Evolutionary conservation across 2,329 filamentous ascomycete species (phyloP).

Genomic region (Microdochium paspali): DNA sequence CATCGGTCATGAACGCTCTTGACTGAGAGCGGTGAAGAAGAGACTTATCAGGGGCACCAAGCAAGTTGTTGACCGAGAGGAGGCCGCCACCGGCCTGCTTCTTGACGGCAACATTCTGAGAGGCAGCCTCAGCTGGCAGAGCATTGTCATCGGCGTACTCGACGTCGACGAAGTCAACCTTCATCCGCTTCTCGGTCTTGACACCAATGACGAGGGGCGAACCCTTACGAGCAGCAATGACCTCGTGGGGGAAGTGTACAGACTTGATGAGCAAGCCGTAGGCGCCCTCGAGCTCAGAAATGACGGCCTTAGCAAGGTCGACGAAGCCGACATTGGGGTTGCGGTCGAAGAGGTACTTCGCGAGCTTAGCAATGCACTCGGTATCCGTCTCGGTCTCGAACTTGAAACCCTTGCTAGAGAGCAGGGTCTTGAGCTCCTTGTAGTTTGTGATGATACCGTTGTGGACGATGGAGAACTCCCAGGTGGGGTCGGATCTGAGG

Average conservation of each 20-base stretch:
- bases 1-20: constrained; percentile 96
- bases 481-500: constrained; percentile 79
- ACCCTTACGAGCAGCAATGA: constrained; percentile 96
- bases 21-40: constrained; percentile 97
- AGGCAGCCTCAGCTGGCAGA: constrained; percentile 86
- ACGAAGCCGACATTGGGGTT: constrained; percentile 94
- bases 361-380: constrained; percentile 97
- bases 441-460: constrained; percentile 99
- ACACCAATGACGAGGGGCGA: constrained; percentile 96
- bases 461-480: constrained; percentile 97
- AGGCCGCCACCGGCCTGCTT: constrained; percentile 61
- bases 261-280: constrained; percentile 98
- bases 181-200: constrained; percentile 97
- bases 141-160: constrained; percentile 87
- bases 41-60: constrained; percentile 92
- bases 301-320: constrained; percentile 91
- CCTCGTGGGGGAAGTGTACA: constrained; percentile 95
- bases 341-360: constrained; percentile 95
- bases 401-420: constrained; percentile 89
- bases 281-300: constrained; percentile 95
- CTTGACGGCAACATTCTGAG: constrained; percentile 94
- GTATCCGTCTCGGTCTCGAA: constrained; percentile 99
- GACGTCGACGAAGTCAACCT: constrained; percentile 99
- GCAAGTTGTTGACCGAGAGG: constrained; percentile 56
- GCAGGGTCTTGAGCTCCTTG: constrained; percentile 94